These are phyloP conservation scores for Penicillium ucsense DNA, from an alignment of 495 filamentous ascomycete genomes.

Conservation along the genomic window DNA sequence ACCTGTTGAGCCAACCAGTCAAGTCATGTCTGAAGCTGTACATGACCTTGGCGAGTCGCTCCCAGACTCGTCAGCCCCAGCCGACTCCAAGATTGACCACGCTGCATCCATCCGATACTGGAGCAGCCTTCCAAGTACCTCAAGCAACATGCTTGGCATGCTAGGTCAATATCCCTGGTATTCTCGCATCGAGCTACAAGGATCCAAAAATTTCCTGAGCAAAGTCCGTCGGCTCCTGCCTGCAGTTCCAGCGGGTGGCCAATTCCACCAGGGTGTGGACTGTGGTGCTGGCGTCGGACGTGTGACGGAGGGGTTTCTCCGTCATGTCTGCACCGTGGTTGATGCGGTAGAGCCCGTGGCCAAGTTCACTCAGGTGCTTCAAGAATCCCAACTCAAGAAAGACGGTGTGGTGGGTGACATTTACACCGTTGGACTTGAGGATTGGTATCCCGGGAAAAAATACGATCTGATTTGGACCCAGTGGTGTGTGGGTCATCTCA, in stretches of 20 bases:
- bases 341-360: constrained; percentile 53
- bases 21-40: not conserved
- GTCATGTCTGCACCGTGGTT: constrained; percentile 39
- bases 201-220: constrained; percentile 64
- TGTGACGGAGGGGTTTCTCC: constrained; percentile 48
- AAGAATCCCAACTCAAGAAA: constrained; percentile 17
- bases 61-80: not conserved
- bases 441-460: constrained; percentile 52
- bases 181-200: constrained; percentile 65
- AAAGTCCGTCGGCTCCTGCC: constrained; percentile 52
- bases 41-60: not conserved
- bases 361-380: constrained; percentile 37
- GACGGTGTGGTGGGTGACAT: constrained; percentile 47
- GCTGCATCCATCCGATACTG: constrained; percentile 53
- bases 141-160: constrained; percentile 82
- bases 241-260: constrained; percentile 8
- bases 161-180: constrained; percentile 69
- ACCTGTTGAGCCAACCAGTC: not conserved
- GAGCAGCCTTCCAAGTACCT: constrained; percentile 57
- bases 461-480: constrained; percentile 64
- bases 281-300: constrained; percentile 57
- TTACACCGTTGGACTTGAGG: constrained; percentile 65
- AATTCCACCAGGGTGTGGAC: constrained; percentile 39
- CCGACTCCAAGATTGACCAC: constrained; percentile 28
- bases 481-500: constrained; percentile 89